Conservation (phyloP, 805 yeast genomes). For the Myxozyma monticola region DNA sequence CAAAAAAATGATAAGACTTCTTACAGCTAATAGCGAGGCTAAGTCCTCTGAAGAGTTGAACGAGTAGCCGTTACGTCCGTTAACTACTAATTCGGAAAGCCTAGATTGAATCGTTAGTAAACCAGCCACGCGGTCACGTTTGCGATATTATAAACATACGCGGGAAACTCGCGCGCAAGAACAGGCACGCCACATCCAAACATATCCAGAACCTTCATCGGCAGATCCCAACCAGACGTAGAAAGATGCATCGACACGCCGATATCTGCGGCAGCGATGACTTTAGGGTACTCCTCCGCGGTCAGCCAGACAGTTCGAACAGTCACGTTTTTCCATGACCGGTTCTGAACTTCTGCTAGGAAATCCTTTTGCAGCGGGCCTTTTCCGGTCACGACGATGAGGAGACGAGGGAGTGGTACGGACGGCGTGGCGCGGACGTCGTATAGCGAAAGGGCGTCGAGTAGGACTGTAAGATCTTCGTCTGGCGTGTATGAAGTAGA, state of each 20-base stretch:
- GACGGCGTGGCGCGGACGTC: slow-evolving; percentile 41
- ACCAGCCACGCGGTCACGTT: too few relatives aligned
- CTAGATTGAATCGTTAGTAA: slow-evolving; percentile 4
- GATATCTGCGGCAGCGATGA: slow-evolving; percentile 75
- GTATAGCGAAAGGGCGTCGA: slow-evolving; percentile 66
- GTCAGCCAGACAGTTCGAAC: slow-evolving; percentile 75
- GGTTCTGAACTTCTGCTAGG: slow-evolving; percentile 47
- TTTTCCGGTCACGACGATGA: slow-evolving; percentile 90
- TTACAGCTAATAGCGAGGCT: slow-evolving; percentile 36
- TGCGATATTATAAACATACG: slow-evolving; percentile 40
- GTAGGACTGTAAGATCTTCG: slow-evolving; percentile 74
- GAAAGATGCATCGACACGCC: slow-evolving; percentile 91
- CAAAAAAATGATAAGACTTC: slow-evolving; percentile 1
- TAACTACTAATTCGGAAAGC: slow-evolving; percentile 68
- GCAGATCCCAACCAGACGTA: slow-evolving; percentile 89
- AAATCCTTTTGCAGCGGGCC: slow-evolving; percentile 76
- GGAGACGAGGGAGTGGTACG: slow-evolving; percentile 38
- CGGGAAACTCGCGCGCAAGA: slow-evolving; percentile 70
- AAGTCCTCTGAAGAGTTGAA: slow-evolving; percentile 49
- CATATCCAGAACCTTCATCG: slow-evolving; percentile 95
- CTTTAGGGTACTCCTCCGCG: slow-evolving; percentile 72
- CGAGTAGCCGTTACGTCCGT: slow-evolving; percentile 67
- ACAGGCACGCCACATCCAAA: slow-evolving; percentile 97
- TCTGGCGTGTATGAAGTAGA: slow-evolving; percentile 96
- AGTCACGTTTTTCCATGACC: slow-evolving; percentile 50